Conservation (phyloP, 441 rosid genomes). For the Populus tomentosa region DNA sequence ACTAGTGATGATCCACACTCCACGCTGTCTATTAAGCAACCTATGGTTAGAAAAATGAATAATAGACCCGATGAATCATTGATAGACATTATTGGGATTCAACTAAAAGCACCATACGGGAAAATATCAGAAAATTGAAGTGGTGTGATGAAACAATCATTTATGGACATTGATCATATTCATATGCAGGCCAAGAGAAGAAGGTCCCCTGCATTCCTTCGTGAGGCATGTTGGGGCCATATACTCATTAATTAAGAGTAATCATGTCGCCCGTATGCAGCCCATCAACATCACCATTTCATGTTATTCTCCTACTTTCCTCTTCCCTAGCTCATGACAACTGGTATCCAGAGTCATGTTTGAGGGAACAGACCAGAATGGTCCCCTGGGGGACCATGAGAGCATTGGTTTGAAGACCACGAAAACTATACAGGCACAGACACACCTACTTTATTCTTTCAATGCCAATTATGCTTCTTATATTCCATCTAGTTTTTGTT, state of each 20-base stretch:
- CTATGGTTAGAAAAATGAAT: neutral
- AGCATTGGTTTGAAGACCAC: neutral
- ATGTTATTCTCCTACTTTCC: conserved; percentile 15
- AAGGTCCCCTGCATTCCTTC: conserved; percentile 14
- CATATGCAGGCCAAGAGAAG: conserved; percentile 2
- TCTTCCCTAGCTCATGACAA: conserved; percentile 19
- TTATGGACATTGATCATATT: conserved; percentile 4
- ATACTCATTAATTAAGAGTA: conserved; percentile 14
- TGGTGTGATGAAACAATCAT: conserved; percentile 2
- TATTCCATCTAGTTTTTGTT: conserved; percentile 1
- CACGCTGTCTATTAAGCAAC: neutral
- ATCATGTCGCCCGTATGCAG: conserved; percentile 14
- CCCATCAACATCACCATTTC: conserved; percentile 17
- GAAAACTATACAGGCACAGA: conserved; percentile 9
- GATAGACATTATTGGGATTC: neutral
- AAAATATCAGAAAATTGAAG: neutral
- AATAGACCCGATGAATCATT: neutral
- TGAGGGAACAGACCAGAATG: conserved; percentile 18
- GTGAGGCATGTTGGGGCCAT: conserved; percentile 17
- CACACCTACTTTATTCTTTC: neutral
- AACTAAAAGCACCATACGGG: neutral
- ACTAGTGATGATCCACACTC: neutral
- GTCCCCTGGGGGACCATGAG: conserved; percentile 31
- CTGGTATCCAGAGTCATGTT: conserved; percentile 17
- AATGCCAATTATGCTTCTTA: neutral